Evolutionary conservation across 352 stramenopile genomes (phyloP), one percentile per base, ranked within the genome.

Genomic region (Phytophthora tubulina): DNA sequence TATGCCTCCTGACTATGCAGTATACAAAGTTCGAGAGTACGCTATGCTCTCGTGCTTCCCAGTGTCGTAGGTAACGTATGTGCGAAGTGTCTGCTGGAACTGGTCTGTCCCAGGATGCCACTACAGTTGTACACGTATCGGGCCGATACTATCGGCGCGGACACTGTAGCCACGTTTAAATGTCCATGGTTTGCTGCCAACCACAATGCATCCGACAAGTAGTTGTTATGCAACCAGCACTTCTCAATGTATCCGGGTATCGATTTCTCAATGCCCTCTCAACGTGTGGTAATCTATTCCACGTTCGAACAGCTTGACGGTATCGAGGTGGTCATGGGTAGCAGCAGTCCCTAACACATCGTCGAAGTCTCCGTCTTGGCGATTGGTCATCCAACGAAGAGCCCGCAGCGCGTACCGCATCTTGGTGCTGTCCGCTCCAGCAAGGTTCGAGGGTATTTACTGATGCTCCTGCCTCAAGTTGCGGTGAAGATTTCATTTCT

Each of bases 241-340:
- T 27, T 27, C 21, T 27, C 21, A 27, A 27, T 27, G 21, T 27
- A 27, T 27, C 21, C 1, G 21, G 21, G 21, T 27, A 27, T 27
- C 21, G 21, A 11, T 8, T 63, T 32, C 4, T 53, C 31, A 9
- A 46, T 27, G 49, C 7, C 42, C 27, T 13, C 27, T 17, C 41
- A 42, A 21, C 13, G 14, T 42, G 15, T 53, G 8, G 11, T 36
- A 39, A 3, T 63, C 44, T 0, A 63, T 38, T 11, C 53, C 42
- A 10, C 44, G 46, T 35, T 44, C 44, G n/a, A 39, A 42, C 5
- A 70, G 58, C 31, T 64, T 55, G 14, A 63, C 41, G 2, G 51
- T 14, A 17, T 53, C 17, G 27, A 69, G 31, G 36, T 63, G 39
- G 4, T 42, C 51, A 13, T 69, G 39, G 79, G 17, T 3, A 61